Evolutionary conservation across 73 alveolate species (phyloP), one percentile per base, ranked within the genome.

Genomic region (Urostyla sp.): DNA sequence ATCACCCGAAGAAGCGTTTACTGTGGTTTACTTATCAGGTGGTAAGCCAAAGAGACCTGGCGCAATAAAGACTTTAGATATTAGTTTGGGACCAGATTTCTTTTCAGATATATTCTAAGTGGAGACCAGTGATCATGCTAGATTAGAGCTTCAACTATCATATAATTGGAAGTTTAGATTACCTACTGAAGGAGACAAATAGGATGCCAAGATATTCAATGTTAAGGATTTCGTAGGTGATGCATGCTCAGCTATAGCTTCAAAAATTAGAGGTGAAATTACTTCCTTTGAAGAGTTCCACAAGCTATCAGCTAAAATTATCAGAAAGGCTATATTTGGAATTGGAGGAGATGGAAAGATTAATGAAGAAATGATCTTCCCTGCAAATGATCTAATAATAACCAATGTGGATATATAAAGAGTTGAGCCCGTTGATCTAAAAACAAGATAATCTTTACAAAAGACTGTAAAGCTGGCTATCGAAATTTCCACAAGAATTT

Each of bases 1-100:
- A 5, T 82, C 77, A 53, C 98, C 98, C 28, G 96, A 92, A 80
- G 98, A 92, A 66, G 84, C 75, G 48, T 89, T 92, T 60, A 92
- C 98, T 18, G 87, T 90, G 67, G 51, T 66, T 16, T 48, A 69
- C 32, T 86, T 92, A 10, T 90, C 96, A 51, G 98, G 98, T 31
- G 87, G 94, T 18, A 90, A 69, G 46, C 96, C 96, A 13, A 90
- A 90, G 72, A 79, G 46, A 26, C 92, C 90, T 0, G 96, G 93
- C 0, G 84, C 80, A 31, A 79, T 90, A 40, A 90, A 85, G 61
- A 87, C 94, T 28, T 36, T 90, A 28, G 89, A 82, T 58, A 67
- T 90, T 26, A 34, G 31, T 72, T 76, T 90, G 49, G 96, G 96
- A 38, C 96, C 96, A 26, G 96, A 90, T 73, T 90, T 90, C 87